A percentile compares a stretch with the other conserved stretches of the same genome.
phyloP scores from a whole-genome alignment of 2,329 filamentous ascomycete genomes.

The Xylaria sp. region DNA sequence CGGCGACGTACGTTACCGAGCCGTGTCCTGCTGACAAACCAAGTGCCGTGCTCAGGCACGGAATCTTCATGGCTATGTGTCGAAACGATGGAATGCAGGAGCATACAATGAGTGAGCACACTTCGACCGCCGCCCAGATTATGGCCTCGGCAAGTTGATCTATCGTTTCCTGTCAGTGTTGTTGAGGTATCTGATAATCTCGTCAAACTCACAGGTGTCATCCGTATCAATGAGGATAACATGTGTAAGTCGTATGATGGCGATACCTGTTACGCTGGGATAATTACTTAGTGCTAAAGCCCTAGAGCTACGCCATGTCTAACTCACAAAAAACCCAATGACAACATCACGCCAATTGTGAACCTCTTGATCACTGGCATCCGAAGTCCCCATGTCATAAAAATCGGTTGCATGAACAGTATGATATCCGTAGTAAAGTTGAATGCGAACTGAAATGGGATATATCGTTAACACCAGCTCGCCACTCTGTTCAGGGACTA shows the following conservation, averaged over 20 bases:
- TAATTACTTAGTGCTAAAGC: slow-evolving; percentile 15
- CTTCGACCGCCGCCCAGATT: slow-evolving; percentile 48
- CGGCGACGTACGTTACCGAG: slow-evolving; percentile 14
- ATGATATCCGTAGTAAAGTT: slow-evolving; percentile 38
- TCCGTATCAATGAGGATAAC: slow-evolving; percentile 26
- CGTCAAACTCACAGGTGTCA: slow-evolving; percentile 37
- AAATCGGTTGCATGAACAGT: slow-evolving; percentile 40
- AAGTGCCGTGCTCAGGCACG: slow-evolving; percentile 37
- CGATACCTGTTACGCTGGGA: slow-evolving; percentile 37
- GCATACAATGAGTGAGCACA: slow-evolving; percentile 48
- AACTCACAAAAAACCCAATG: slow-evolving; percentile 39
- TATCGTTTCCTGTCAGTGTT: slow-evolving; percentile 36
- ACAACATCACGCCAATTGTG: slow-evolving; percentile 18
- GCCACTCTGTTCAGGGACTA: slow-evolving; percentile 7
- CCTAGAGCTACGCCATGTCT: neutral
- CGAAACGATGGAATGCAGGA: slow-evolving; percentile 49
- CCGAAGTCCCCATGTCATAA: slow-evolving; percentile 39
- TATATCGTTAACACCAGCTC: neutral
- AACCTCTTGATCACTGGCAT: slow-evolving; percentile 36
- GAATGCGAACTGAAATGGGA: slow-evolving; percentile 38
- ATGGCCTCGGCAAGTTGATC: slow-evolving; percentile 42
- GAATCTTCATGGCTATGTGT: slow-evolving; percentile 46
- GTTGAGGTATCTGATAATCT: neutral
- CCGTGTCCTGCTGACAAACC: slow-evolving; percentile 41
- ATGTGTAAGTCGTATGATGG: slow-evolving; percentile 38